phyloP scores from a whole-genome alignment of 192 early-diverging fungal species.

The Coemansia asiatica region DNA sequence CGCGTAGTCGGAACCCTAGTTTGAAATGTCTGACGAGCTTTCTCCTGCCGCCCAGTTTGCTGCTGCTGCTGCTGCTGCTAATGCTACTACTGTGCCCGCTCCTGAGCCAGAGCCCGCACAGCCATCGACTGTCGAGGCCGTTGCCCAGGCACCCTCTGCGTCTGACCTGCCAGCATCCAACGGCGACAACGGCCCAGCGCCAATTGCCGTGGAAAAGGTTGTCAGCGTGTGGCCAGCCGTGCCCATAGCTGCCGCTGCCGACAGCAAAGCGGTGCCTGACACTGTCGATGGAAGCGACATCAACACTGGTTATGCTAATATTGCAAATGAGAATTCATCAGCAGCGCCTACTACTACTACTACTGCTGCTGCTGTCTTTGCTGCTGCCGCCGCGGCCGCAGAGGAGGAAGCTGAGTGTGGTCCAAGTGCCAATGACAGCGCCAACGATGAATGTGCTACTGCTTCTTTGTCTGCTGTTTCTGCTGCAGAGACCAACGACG shows the following conservation, averaged over 20 bases:
- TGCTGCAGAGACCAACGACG: too few relatives aligned
- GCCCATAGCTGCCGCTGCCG: constrained; percentile 10
- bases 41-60: constrained; percentile 53
- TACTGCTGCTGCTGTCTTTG: not conserved
- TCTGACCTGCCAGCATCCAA: not conserved
- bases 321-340: not conserved
- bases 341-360: not conserved
- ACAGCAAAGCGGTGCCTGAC: not conserved
- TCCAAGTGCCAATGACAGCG: not conserved
- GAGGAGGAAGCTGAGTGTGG: constrained; percentile 2
- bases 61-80: constrained; percentile 37
- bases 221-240: constrained; percentile 9
- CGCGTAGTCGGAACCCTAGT: not conserved
- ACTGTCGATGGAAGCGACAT: not conserved
- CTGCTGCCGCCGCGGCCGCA: not conserved
- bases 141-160: not conserved
- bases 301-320: not conserved
- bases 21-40: constrained; percentile 30
- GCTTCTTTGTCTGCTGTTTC: too few relatives aligned
- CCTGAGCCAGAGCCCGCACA: not conserved
- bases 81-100: constrained; percentile 6
- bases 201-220: not conserved
- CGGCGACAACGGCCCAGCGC: not conserved
- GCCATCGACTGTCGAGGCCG: not conserved
- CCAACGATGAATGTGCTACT: not conserved